Conservation (phyloP, 768 basidiomycete genomes). For the Kwoniella mangroviensis region DNA sequence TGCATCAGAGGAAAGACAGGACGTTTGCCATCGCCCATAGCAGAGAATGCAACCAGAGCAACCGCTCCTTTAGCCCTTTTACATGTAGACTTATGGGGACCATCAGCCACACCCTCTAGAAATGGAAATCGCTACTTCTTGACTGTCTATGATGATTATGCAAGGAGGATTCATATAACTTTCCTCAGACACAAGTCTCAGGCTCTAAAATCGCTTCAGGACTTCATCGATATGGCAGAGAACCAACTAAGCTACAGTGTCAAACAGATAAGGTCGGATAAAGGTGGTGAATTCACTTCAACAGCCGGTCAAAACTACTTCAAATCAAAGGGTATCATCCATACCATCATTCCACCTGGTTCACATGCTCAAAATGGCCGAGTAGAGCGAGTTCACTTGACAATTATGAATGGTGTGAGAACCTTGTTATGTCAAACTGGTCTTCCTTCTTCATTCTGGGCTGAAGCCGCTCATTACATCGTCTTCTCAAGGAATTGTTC, state of each 20-base stretch:
- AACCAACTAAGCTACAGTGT: slow-evolving; percentile 10
- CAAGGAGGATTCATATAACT: slow-evolving; percentile 5
- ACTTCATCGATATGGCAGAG: slow-evolving; percentile 8
- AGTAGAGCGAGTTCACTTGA: slow-evolving; percentile 33
- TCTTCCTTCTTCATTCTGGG: slow-evolving; percentile 24
- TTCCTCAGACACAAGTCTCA: slow-evolving; percentile 6
- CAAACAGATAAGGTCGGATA: slow-evolving; percentile 15
- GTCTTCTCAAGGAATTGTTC: slow-evolving; percentile 25
- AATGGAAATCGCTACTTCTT: slow-evolving; percentile 6
- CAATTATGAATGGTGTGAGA: slow-evolving; percentile 29
- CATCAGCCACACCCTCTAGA: slow-evolving; percentile 1
- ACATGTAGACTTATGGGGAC: slow-evolving; percentile 8
- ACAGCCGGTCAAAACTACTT: slow-evolving; percentile 2
- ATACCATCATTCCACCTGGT: slow-evolving; percentile 25
- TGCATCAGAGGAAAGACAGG: slow-evolving; percentile 9
- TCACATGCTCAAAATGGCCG: slow-evolving; percentile 36
- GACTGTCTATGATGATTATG: slow-evolving; percentile 8
- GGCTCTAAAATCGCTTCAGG: not conserved
- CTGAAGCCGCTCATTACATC: slow-evolving; percentile 23
- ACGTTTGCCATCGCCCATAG: not conserved
- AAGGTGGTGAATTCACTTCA: slow-evolving; percentile 18
- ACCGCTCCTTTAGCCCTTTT: not conserved
- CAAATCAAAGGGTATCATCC: slow-evolving; percentile 4
- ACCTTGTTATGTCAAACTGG: slow-evolving; percentile 16
- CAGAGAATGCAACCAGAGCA: not conserved